phyloP scores from a whole-genome alignment of 2,329 filamentous ascomycete species.

The Calcarisporium arbuscula region DNA sequence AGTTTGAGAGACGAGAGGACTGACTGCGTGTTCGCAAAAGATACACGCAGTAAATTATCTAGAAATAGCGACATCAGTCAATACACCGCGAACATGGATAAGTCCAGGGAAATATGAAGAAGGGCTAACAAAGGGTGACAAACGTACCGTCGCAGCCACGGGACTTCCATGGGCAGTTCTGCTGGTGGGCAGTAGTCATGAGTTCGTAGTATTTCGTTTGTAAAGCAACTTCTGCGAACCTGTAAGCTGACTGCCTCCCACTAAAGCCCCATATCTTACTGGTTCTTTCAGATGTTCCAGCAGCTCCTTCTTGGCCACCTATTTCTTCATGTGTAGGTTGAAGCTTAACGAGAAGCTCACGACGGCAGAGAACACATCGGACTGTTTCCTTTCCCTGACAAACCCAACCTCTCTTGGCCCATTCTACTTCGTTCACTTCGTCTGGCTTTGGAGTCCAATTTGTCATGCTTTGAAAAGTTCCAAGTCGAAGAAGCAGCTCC shows the following conservation, averaged over 20 bases:
- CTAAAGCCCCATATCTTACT: no score
- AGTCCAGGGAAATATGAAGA: slow-evolving; percentile 7
- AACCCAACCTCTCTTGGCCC: slow-evolving; percentile 90
- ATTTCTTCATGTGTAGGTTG: slow-evolving; percentile 53
- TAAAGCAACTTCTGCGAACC: slow-evolving; percentile 53
- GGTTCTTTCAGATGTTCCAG: slow-evolving; percentile 55
- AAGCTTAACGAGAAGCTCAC: slow-evolving; percentile 76
- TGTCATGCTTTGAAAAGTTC: slow-evolving; percentile 85
- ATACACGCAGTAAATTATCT: slow-evolving; percentile 56
- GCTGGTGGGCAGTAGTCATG: slow-evolving; percentile 68
- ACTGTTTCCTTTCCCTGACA: slow-evolving; percentile 81
- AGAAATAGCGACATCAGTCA: background rate
- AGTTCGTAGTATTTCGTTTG: slow-evolving; percentile 70
- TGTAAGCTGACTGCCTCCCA: no score
- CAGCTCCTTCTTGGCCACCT: slow-evolving; percentile 47
- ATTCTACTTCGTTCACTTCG: slow-evolving; percentile 79
- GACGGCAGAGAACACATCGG: slow-evolving; percentile 76
- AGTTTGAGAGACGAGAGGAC: slow-evolving; percentile 53
- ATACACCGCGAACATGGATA: slow-evolving; percentile 6
- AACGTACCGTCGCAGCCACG: slow-evolving; percentile 77
- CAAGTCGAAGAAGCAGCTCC: slow-evolving; percentile 72
- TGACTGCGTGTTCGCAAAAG: slow-evolving; percentile 54
- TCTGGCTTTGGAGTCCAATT: slow-evolving; percentile 92
- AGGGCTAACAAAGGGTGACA: no score
- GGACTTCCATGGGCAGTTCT: slow-evolving; percentile 80